Base-by-base conservation (phyloP, 1,139 yeast genomes). In the Pichia sp. region DNA sequence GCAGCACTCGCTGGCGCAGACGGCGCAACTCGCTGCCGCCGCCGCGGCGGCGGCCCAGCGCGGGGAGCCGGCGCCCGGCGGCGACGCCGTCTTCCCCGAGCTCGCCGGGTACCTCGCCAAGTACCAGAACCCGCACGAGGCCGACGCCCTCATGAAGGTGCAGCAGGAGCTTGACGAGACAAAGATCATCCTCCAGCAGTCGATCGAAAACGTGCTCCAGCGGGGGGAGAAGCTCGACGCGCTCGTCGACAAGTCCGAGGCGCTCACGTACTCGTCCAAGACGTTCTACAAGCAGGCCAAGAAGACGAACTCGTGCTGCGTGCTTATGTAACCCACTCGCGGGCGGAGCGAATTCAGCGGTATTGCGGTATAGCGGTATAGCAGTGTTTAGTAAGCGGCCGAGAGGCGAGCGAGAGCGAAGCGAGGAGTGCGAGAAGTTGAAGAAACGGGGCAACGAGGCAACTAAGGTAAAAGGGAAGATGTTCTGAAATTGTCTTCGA, bases 141-240 rank as follows among this genome's bases (percentile, higher is more conserved):
- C 99, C 0, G 99, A 93, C 69, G 87, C 97, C 16, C 85, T 93
- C 62, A 86, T 93, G 96, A 88, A 87, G 72, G 99, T 93, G 41
- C 99, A 95, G 75, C 96, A 91, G 69, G 99, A 93, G 72, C 80
- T 93, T 65, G 99, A 95, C 72, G 99, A 95, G 69, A 93, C 99
- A 46, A 95, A 93, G 78, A 90, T 92, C 64, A 97, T 92, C 45
- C 77, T 93, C 67, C 98, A 93, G 74, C 91, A 93, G 75, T 91
- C 98, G 49, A 93, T 93, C 64, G 98, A 95, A 71, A 81, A 87
- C 60, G 97, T 95, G 20, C 79, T 93, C 66, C 96, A 90, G 70
- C 84, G 99, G 70, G 99, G 99, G 49, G 99, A 93, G 73, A 91
- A 91, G 69, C 80, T 93, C 67, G 99, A 93, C 69, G 81, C 95